phyloP scores from a whole-genome alignment of 495 filamentous ascomycete genomes.

The Penicillium daleae region DNA sequence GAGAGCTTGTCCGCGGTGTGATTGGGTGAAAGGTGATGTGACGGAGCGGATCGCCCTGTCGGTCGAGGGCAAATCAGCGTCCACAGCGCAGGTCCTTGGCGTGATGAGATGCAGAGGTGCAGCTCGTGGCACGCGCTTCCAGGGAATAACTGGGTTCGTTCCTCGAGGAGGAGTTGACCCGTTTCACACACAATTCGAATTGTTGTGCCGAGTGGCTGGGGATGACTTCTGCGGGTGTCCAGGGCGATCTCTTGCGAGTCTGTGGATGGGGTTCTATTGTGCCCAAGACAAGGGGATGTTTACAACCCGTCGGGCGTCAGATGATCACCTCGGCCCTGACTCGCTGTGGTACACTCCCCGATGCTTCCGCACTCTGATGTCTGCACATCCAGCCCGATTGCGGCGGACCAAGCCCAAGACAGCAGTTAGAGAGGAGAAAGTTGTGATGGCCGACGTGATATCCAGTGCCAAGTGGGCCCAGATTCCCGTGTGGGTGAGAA shows the following conservation, averaged over 20 bases:
- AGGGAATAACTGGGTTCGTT: constrained; percentile 5
- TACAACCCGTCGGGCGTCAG: constrained; percentile 20
- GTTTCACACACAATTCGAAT: constrained; percentile 27
- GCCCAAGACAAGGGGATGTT: constrained; percentile 15
- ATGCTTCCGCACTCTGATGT: neutral
- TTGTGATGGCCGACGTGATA: constrained; percentile 13
- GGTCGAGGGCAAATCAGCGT: constrained; percentile 27
- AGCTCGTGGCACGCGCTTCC: constrained; percentile 28
- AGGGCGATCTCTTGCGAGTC: neutral
- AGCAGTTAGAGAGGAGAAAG: neutral
- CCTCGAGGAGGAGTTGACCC: neutral
- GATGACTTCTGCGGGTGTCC: neutral
- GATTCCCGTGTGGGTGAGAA: neutral
- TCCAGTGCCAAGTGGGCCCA: constrained; percentile 17
- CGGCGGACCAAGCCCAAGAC: neutral
- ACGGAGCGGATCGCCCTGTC: constrained; percentile 29
- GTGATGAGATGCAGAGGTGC: constrained; percentile 31
- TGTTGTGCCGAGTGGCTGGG: constrained; percentile 6
- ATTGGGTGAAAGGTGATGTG: constrained; percentile 32
- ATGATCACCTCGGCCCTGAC: constrained; percentile 23
- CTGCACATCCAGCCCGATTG: neutral
- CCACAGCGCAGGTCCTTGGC: constrained; percentile 20
- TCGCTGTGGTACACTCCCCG: constrained; percentile 2
- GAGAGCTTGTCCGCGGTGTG: constrained; percentile 16
- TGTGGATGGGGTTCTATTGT: constrained; percentile 11